A percentile compares a stretch with the other conserved stretches of the same genome.
Evolutionary conservation across 2,329 filamentous ascomycete genomes (phyloP).

Genomic region (Microdochium trichocladiopsis): DNA sequence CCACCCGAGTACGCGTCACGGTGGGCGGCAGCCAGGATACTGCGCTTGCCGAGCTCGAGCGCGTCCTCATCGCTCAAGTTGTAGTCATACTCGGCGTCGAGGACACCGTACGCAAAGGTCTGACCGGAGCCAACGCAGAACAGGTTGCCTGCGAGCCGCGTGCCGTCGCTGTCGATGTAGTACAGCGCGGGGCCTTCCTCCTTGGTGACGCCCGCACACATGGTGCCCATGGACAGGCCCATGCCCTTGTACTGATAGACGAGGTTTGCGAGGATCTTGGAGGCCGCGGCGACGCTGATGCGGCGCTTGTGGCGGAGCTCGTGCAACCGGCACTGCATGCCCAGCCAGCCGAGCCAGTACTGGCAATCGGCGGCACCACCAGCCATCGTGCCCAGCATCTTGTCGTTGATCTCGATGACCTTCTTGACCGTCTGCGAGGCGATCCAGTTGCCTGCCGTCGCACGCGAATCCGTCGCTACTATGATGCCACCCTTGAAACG

Average conservation of each 20-base stretch:
- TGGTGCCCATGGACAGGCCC: constrained; percentile 98
- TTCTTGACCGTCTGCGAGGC: constrained; percentile 99
- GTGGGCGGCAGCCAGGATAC: constrained; percentile 93
- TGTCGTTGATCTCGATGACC: constrained; percentile 97
- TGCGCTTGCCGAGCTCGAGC: constrained; percentile 81
- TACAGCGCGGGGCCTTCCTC: constrained; percentile 96
- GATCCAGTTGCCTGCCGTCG: constrained; percentile 98
- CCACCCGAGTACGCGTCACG: constrained; percentile 98
- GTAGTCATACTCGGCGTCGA: constrained; percentile 92
- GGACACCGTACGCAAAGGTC: constrained; percentile 96
- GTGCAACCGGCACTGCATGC: constrained; percentile 98
- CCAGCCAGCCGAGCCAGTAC: constrained; percentile 98
- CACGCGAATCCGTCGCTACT: constrained; percentile 94
- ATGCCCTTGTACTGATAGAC: constrained; percentile 99
- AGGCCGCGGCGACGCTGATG: constrained; percentile 94
- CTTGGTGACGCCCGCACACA: constrained; percentile 95
- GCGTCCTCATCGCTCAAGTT: constrained; percentile 83
- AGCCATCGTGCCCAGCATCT: constrained; percentile 93
- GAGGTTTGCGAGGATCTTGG: constrained; percentile 97
- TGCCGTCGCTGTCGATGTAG: constrained; percentile 98
- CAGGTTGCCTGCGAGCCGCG: constrained; percentile 83
- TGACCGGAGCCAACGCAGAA: constrained; percentile 98
- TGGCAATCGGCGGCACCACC: constrained; percentile 98
- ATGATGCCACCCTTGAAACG: constrained; percentile 98
- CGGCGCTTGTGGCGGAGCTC: constrained; percentile 98